Percentiles rank a stretch among this genome's conserved stretches.
Evolutionary conservation across 2,329 filamentous ascomycete genomes (phyloP).

Genomic region (Colletotrichum lini): DNA sequence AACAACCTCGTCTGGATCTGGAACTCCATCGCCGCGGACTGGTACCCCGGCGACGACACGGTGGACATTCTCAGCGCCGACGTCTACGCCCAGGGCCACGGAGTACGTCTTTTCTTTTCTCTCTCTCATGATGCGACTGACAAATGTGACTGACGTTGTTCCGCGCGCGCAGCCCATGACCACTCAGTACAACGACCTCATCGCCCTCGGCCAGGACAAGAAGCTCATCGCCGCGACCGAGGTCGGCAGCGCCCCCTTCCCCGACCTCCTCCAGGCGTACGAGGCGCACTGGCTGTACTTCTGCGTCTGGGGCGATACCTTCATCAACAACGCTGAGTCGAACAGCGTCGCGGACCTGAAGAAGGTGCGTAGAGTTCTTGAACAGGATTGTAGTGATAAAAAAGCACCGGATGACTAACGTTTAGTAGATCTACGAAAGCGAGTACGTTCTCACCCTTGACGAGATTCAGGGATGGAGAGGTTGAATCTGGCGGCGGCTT

Average conservation of each 20-base stretch:
- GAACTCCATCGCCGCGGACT: conserved; percentile 61
- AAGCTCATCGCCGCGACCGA: conserved; percentile 65
- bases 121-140: too few relatives aligned
- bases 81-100: conserved; percentile 60
- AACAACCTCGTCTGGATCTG: conserved; percentile 66
- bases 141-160: not conserved
- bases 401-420: not conserved
- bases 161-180: conserved; percentile 53
- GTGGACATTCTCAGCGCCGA: conserved; percentile 64
- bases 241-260: conserved; percentile 62
- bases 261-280: conserved; percentile 57
- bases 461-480: conserved; percentile 53
- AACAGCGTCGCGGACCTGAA: conserved; percentile 58
- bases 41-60: conserved; percentile 63
- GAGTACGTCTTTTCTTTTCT: conserved; percentile 49
- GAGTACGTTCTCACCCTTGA: conserved; percentile 53
- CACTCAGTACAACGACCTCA: conserved; percentile 59
- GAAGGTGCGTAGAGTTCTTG: conserved; percentile 44
- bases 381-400: fast-evolving
- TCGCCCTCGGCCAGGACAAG: conserved; percentile 58
- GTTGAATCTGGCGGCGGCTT: not conserved
- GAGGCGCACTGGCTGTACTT: conserved; percentile 65
- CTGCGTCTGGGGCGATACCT: conserved; percentile 60
- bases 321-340: conserved; percentile 57
- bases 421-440: conserved; percentile 48